Conservation (phyloP, 2,329 filamentous ascomycete species). For the Chrysoporthe austroafricana region DNA sequence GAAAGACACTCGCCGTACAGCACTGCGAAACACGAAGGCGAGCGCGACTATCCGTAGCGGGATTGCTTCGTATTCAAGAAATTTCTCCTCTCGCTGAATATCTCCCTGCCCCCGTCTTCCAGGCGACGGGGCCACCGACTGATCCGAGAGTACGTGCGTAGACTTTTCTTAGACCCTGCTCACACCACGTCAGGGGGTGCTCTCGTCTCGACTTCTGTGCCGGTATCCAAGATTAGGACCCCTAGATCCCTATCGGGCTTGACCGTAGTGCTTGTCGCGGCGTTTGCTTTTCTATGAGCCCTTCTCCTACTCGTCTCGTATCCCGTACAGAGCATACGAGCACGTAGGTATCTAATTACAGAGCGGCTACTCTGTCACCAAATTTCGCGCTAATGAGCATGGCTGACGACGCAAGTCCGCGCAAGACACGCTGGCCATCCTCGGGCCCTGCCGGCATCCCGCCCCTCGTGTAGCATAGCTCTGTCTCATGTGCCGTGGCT, state of each 20-base stretch:
- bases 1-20: not conserved
- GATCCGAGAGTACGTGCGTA: not conserved
- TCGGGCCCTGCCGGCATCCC: not conserved
- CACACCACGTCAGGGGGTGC: slow-evolving; percentile 7
- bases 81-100: not conserved
- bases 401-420: slow-evolving; percentile 3
- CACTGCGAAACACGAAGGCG: not conserved
- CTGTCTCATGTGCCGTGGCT: not conserved
- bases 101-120: not conserved
- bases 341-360: not conserved
- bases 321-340: not conserved
- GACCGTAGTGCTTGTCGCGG: not conserved
- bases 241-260: slow-evolving; percentile 1
- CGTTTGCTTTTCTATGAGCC: not conserved
- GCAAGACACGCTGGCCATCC: not conserved
- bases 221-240: slow-evolving; percentile 11
- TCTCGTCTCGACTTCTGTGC: slow-evolving; percentile 3
- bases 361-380: not conserved
- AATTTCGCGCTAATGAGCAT: slow-evolving; percentile 2
- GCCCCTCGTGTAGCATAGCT: not conserved
- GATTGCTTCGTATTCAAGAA: slow-evolving; percentile 2
- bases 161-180: not conserved
- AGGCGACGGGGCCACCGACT: not conserved
- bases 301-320: too few relatives aligned
- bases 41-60: not conserved